Evolutionary conservation across 148 eudicot genomes (phyloP), one percentile per base, ranked within the genome.

Genomic region (Chenopodium berlandieri): DNA sequence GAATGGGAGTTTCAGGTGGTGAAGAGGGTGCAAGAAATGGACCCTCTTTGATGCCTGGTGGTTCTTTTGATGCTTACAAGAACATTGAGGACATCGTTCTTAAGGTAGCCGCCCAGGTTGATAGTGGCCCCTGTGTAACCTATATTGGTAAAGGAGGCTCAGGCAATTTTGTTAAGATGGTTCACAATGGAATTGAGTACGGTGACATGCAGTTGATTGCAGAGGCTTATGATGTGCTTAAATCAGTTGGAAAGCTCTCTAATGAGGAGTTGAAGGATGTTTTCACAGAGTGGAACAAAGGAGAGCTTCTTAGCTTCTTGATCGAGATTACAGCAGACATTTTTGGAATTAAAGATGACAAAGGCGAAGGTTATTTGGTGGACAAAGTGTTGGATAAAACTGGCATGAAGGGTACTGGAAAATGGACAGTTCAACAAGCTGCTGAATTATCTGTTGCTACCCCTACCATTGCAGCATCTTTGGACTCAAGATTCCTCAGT

Each of bases 1-100:
- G 97, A 79, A 94, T 94, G 98, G 98, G 98, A 82, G 98, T 94
- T 83, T 94, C 98, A 17, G 98, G 98, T 73, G 98, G 98, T 69
- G 98, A 94, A 87, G 98, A 94, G 83, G 98, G 98, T 82, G 97
- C 98, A 34, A 88, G 98, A 14, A 68, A 86, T 48, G 98, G 98
- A 67, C 98, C 98, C 63, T 94, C 98, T 71, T 47, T 94, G 93
- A 94, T 94, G 98, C 98, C 97, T 1, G 98, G 98, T 62, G 98
- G 98, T 65, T 91, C 98, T 34, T 90, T 87, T 48, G 90, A 90
- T 86, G 98, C 97, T 48, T 94, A 86, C 90, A 91, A 92, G 81
- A 81, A 94, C 83, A 94, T 94, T 14, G 94, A 94, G 85, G 98
- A 92, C 77, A 94, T 94, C 80, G 88, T 94, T 60, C 86, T 92